phyloP scores from a whole-genome alignment of 2,329 filamentous ascomycete species.

The Septoria linicola region DNA sequence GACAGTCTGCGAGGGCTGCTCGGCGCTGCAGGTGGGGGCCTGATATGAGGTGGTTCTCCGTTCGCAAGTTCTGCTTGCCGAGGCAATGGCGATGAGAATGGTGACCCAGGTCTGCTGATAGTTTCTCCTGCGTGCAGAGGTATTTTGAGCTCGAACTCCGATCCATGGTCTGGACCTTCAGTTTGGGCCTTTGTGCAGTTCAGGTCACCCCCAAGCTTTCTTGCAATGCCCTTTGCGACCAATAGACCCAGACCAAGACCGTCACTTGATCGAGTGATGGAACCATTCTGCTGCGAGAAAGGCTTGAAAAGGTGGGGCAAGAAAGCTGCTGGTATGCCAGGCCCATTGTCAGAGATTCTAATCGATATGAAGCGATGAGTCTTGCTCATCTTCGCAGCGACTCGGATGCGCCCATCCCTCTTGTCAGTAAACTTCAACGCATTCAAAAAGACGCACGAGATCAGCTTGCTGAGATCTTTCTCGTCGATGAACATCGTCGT shows the following conservation, averaged over 20 bases:
- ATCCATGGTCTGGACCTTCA: conserved; percentile 59
- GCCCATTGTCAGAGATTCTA: conserved; percentile 64
- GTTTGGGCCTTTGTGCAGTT: conserved; percentile 63
- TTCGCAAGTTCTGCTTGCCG: conserved; percentile 23
- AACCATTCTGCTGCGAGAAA: conserved; percentile 67
- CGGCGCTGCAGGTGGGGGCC: conserved; percentile 19
- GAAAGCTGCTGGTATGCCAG: conserved; percentile 66
- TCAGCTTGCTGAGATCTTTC: conserved; percentile 61
- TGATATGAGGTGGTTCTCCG: conserved; percentile 17
- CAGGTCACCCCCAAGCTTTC: conserved; percentile 68
- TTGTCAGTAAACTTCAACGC: conserved; percentile 68
- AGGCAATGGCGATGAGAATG: conserved; percentile 48
- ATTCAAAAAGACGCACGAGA: conserved; percentile 64
- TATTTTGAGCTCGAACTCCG: conserved; percentile 67
- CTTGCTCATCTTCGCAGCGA: conserved; percentile 54
- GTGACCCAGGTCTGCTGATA: conserved; percentile 52
- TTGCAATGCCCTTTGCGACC: conserved; percentile 69
- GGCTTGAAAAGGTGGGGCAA: conserved; percentile 67
- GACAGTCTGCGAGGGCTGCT: conserved; percentile 30
- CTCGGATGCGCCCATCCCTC: conserved; percentile 55
- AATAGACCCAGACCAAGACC: conserved; percentile 67
- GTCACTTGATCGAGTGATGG: conserved; percentile 65
- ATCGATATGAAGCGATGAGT: conserved; percentile 57
- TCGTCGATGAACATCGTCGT: conserved; percentile 60
- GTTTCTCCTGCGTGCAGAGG: conserved; percentile 57